Evolutionary conservation across 768 basidiomycete genomes (phyloP).

Genomic region (Dioszegia aurantiaca): DNA sequence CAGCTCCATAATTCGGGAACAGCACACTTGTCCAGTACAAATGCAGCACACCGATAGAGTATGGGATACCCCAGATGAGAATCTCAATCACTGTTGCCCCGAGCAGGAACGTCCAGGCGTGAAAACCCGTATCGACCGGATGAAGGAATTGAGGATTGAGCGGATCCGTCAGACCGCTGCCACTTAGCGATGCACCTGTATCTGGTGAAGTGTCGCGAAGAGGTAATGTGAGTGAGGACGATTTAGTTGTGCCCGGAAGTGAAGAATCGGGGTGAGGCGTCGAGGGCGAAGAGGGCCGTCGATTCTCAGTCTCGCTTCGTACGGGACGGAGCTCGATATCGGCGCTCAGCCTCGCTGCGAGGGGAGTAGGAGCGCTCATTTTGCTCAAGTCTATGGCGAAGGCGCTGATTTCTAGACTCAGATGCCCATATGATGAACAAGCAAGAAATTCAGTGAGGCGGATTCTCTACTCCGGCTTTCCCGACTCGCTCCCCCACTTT

Average conservation of each 20-base stretch:
- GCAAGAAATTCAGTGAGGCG: too few species aligned
- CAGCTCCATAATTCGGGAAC: slow-evolving; percentile 30
- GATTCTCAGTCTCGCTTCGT: too few species aligned
- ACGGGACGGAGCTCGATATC: slow-evolving; percentile 1
- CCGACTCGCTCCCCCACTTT: too few species aligned
- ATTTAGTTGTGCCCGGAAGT: neutral
- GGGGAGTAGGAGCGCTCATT: slow-evolving; percentile 4
- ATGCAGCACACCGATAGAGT: slow-evolving; percentile 45
- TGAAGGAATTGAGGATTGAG: slow-evolving; percentile 13
- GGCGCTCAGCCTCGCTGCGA: neutral
- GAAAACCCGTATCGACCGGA: slow-evolving; percentile 30
- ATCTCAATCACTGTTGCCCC: slow-evolving; percentile 42
- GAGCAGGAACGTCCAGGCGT: slow-evolving; percentile 43
- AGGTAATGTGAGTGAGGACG: neutral
- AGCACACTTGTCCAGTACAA: slow-evolving; percentile 40
- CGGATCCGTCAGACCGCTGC: slow-evolving; percentile 2
- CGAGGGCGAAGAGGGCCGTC: too few species aligned
- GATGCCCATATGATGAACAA: too few species aligned
- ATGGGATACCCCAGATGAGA: slow-evolving; percentile 45
- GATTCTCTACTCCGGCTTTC: too few species aligned
- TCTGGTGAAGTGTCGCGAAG: neutral
- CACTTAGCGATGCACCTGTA: neutral
- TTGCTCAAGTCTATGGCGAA: neutral
- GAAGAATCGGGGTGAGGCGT: neutral
- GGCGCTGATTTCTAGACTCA: too few species aligned